These are phyloP conservation scores for Protea cynaroides DNA, from an alignment of 164 flowering plant genomes.

Conservation along the genomic window DNA sequence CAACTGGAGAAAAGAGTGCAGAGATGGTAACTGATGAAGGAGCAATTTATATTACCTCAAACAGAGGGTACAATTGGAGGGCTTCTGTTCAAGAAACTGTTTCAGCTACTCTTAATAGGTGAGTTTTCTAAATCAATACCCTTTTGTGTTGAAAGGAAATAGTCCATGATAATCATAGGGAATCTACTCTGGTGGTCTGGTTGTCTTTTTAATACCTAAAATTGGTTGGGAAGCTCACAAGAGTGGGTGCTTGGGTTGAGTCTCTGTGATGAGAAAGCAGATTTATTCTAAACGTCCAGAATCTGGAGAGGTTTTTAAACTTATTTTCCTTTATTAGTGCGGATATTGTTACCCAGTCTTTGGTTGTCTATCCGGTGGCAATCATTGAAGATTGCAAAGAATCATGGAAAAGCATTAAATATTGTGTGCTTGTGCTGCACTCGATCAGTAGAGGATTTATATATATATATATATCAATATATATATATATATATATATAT, in stretches of 20 bases:
- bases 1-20: conserved; percentile 91
- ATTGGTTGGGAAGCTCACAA: not conserved
- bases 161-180: not conserved
- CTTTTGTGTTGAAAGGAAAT: not conserved
- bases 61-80: conserved; percentile 94
- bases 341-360: no score
- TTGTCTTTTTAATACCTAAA: not conserved
- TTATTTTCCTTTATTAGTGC: no score
- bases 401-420: no score
- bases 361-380: no score
- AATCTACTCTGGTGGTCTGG: not conserved
- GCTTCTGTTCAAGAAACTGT: conserved; percentile 98
- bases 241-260: not conserved
- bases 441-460: no score
- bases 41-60: conserved; percentile 87
- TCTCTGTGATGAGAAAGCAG: not conserved
- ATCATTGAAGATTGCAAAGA: no score
- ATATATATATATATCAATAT: no score
- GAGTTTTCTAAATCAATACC: conserved; percentile 10
- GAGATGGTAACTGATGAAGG: conserved; percentile 98
- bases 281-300: not conserved
- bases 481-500: no score
- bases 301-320: no score
- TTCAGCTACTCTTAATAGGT: conserved; percentile 96
- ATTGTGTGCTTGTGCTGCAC: no score